Evolutionary conservation across 2,329 filamentous ascomycete species (phyloP).

Genomic region (Colletotrichum zoysiae): DNA sequence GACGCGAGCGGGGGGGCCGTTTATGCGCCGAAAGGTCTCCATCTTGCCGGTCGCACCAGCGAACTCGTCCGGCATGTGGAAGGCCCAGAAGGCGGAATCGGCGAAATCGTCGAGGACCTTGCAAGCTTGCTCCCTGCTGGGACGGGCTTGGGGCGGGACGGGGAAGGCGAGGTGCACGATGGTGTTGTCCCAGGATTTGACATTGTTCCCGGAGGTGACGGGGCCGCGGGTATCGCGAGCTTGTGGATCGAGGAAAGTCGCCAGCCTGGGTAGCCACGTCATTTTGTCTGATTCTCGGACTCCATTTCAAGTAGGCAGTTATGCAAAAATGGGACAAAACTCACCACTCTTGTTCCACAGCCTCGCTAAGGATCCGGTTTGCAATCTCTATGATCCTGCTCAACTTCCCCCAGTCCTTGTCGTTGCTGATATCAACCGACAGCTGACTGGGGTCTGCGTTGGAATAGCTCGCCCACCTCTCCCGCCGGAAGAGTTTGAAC

Average conservation of each 20-base stretch:
- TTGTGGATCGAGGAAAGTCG: neutral
- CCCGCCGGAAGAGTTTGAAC: constrained; percentile 21
- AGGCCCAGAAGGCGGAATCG: constrained; percentile 12
- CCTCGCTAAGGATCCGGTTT: constrained; percentile 18
- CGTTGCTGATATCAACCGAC: constrained; percentile 15
- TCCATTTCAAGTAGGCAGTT: neutral
- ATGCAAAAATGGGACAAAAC: neutral
- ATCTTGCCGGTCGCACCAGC: constrained; percentile 1
- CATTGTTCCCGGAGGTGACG: neutral
- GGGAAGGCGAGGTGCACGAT: constrained; percentile 11
- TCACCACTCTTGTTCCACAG: constrained; percentile 8
- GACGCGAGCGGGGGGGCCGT: neutral
- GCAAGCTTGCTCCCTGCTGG: neutral
- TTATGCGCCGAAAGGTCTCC: rapidly evolving
- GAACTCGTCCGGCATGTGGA: constrained; percentile 9
- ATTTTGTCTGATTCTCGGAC: neutral
- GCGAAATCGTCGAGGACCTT: neutral
- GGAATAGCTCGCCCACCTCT: constrained; percentile 11
- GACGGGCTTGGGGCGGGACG: neutral
- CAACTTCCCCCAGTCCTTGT: neutral
- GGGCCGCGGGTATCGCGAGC: neutral
- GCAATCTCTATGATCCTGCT: constrained; percentile 19
- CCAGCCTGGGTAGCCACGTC: neutral
- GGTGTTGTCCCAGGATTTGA: neutral
- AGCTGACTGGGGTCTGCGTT: neutral